Conservation (phyloP, 2,329 filamentous ascomycete species). For the Epichloe coenophiala region DNA sequence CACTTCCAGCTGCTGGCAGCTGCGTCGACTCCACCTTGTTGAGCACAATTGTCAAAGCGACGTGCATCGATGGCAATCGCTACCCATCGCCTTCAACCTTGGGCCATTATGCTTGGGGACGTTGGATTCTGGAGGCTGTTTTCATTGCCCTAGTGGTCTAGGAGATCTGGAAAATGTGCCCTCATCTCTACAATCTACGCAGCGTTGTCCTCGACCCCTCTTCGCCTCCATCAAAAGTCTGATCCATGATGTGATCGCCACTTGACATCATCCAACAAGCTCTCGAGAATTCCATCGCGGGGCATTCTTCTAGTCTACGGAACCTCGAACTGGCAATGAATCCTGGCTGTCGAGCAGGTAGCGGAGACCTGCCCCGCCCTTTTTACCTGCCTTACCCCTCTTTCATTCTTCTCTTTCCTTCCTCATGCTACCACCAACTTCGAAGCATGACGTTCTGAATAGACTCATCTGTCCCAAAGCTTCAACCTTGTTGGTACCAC, state of each 20-base stretch:
- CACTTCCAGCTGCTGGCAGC: background rate
- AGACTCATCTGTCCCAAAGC: background rate
- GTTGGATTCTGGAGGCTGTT: no score
- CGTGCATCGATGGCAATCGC: no score
- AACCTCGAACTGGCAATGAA: conserved; percentile 6
- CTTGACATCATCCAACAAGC: conserved; percentile 18
- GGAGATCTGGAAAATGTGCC: background rate
- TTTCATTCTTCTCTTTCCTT: conserved; percentile 1
- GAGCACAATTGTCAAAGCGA: no score
- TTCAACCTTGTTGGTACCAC: no score
- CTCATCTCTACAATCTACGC: background rate
- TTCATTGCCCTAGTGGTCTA: background rate
- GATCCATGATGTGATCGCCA: conserved; percentile 4
- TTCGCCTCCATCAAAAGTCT: background rate
- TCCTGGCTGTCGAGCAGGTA: conserved; percentile 4
- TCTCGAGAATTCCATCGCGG: conserved; percentile 19
- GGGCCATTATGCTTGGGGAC: no score
- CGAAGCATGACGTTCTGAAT: background rate
- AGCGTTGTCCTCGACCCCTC: conserved; percentile 1
- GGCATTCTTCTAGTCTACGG: conserved; percentile 12
- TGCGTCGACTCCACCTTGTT: background rate
- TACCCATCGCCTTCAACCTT: background rate
- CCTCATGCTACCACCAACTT: background rate
- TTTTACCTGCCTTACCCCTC: conserved; percentile 1
- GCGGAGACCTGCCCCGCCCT: conserved; percentile 6